phyloP scores from a whole-genome alignment of 106 monocot genomes.

The Posidonia australis region DNA sequence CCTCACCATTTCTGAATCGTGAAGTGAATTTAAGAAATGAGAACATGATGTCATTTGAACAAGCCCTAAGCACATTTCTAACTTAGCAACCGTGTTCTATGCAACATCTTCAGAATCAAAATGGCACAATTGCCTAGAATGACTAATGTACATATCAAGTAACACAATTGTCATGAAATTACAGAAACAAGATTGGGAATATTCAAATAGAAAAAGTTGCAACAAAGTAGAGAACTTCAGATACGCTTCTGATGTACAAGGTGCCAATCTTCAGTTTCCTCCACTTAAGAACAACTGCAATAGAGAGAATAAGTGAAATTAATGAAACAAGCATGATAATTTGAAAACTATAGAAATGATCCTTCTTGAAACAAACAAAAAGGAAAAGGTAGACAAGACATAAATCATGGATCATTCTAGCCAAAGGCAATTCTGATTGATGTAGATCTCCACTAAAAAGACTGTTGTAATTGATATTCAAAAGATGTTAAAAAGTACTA shows the following conservation, averaged over 20 bases:
- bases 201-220: not conserved
- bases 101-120: not conserved
- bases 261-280: not conserved
- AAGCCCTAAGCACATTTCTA: not conserved
- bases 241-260: not conserved
- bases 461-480: too few relatives aligned
- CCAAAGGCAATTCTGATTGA: too few relatives aligned
- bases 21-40: too few relatives aligned
- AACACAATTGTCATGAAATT: not conserved
- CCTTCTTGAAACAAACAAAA: too few relatives aligned
- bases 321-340: not conserved
- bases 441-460: too few relatives aligned
- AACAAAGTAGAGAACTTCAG: not conserved
- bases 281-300: constrained; percentile 1
- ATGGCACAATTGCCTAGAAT: not conserved
- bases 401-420: too few relatives aligned
- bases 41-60: not conserved
- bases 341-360: too few relatives aligned
- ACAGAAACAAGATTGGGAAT: not conserved
- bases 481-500: too few relatives aligned
- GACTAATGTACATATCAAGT: not conserved
- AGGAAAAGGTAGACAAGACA: too few relatives aligned
- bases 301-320: not conserved
- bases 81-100: not conserved
- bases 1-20: not conserved